Evolutionary conservation across 2,329 filamentous ascomycete genomes (phyloP), one percentile per base, ranked within the genome.

Genomic region (Talaromyces verruculosus): DNA sequence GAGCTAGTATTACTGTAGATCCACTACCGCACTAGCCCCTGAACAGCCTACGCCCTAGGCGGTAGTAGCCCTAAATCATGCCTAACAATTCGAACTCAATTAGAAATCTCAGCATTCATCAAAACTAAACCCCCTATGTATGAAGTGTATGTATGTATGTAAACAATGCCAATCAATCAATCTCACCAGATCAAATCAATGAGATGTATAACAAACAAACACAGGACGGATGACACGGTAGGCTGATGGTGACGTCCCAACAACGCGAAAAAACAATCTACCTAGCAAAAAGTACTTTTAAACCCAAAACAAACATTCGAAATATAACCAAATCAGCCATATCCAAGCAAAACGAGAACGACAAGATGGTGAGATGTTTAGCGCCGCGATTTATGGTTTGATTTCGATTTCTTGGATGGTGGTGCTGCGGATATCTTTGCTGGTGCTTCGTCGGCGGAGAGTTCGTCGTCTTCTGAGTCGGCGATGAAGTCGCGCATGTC

Each of bases 381-480:
- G 45, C 63, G 63, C 45, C 63, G 62, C 41, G 51, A 58, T 35
- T 79, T 69, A 71, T 73, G 61, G 55, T 68, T 70, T 60, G 72
- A 67, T 69, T 76, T 78, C 62, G 70, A 71, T 70, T 79, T 79
- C 72, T 79, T 80, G 35, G 75, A 70, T 39, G 65, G 39, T 28
- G 77, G 73, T 43, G 47, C 37, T 47, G 47, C 11, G 73, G 70
- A 28, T 72, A 73, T 28, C 13, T 49, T 64, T 71, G 69, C 45
- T 61, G 30, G 45, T 66, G 63, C 67, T 17, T 71, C 72, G 58
- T 73, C 74, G 22, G 76, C 74, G 28, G 73, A 76, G 28, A 72
- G 69, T 25, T 77, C 79, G 11, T 80, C 78, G 8, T 80, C 78
- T 45, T 84, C 83, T 2, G 78, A 80, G 64, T 83, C 81, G 5